phyloP scores from a whole-genome alignment of 164 flowering plant species.

The Malania oleifera region DNA sequence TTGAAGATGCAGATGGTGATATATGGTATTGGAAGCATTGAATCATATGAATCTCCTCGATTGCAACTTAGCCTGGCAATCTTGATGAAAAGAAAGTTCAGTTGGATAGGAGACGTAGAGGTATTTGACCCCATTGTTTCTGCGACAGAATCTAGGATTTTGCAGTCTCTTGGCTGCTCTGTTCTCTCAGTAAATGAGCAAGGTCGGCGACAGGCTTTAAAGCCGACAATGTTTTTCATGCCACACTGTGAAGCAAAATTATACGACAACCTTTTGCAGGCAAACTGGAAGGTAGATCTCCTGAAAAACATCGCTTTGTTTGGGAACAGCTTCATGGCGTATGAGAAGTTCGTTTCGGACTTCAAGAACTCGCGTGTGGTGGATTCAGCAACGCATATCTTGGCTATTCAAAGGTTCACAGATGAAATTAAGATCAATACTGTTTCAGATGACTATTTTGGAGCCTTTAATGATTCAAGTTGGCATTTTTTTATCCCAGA shows the following conservation, averaged over 20 bases:
- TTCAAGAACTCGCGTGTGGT: conserved; percentile 26
- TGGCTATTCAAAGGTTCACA: conserved; percentile 37
- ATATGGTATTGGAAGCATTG: conserved; percentile 92
- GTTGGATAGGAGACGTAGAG: conserved; percentile 69
- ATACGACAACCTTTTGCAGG: conserved; percentile 64
- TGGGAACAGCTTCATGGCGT: conserved; percentile 69
- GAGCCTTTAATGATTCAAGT: conserved; percentile 74
- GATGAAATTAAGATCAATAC: conserved; percentile 39
- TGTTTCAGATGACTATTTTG: conserved; percentile 51
- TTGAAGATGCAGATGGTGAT: conserved; percentile 65
- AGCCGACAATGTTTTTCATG: conserved; percentile 81
- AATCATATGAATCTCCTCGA: conserved; percentile 57
- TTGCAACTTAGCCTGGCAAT: conserved; percentile 72
- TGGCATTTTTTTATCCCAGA: conserved; percentile 74
- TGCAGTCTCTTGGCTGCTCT: conserved; percentile 56
- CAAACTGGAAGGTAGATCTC: conserved; percentile 44
- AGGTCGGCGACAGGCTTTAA: conserved; percentile 49
- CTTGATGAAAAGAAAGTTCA: conserved; percentile 52
- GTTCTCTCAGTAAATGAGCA: conserved; percentile 64
- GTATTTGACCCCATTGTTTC: conserved; percentile 86
- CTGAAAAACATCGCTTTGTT: conserved; percentile 50
- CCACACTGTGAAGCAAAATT: conserved; percentile 83
- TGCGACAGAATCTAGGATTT: conserved; percentile 49
- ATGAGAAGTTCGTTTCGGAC: conserved; percentile 30
- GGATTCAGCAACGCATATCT: conserved; percentile 33